Evolutionary conservation across 78 protist species (phyloP), one percentile per base, ranked within the genome.

Genomic region (Dictyostelium purpureum): DNA sequence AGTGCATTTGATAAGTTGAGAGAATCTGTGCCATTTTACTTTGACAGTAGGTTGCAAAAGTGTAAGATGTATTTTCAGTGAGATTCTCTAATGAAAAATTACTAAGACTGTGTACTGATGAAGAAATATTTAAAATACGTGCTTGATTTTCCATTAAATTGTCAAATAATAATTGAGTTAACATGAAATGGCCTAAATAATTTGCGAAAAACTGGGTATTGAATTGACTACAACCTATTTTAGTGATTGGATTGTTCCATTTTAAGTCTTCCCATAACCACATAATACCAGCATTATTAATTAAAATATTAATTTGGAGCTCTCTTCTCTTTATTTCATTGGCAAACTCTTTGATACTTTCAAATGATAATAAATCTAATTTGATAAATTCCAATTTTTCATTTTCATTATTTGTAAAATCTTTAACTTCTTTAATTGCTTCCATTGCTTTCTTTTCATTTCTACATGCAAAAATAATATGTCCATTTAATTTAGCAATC

Each of bases 281-380:
- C 87, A 88, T 89, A 12, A 85, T 76, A 42, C 94, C 94, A 6
- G 94, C 94, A 52, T 89, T 89, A 52, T 69, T 66, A 6, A 89
- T 65, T 12, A 89, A 57, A 19, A 78, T 56, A 63, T 89, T 28
- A 35, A 79, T 74, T n/a, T 26, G 42, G 11, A 78, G 4, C 1
- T 52, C 12, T 33, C 54, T 45, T 1, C 5, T 19, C 4, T 65
- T 26, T 26, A 12, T 28, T 40, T 35, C 69, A 16, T 35, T n/a
- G 11, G 57, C 88, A 51, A 89, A 89, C 9, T 47, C 24, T 26
- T 37, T 38, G 12, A 89, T 40, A 2, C 79, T 66, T 18, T 75
- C 88, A 19, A 89, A 52, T 6, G 94, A 89, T 9, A 71, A 42
- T 63, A 89, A 51, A 69, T 89, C 94, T 3, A 89, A 31, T 35